Percentiles rank a stretch among this genome's conserved stretches.
phyloP scores from a whole-genome alignment of 2,329 filamentous ascomycete genomes.

The Rutstroemia sp. region DNA sequence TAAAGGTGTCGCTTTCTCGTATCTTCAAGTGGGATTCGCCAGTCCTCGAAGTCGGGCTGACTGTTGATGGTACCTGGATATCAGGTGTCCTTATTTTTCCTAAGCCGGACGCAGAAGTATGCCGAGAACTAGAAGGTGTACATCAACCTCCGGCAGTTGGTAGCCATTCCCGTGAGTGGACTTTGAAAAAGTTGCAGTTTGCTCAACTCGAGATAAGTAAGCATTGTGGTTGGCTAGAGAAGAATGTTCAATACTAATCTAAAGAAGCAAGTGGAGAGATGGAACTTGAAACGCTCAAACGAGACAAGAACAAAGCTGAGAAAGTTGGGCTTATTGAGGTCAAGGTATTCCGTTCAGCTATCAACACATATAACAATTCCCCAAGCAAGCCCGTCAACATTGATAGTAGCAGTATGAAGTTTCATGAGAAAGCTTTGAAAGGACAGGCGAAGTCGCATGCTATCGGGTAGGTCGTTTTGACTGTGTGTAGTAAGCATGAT shows the following conservation, averaged over 20 bases:
- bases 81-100: no score
- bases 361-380: not conserved
- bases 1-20: not conserved
- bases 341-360: not conserved
- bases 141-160: no score
- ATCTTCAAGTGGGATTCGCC: not conserved
- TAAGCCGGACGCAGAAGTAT: not conserved
- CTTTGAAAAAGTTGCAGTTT: not conserved
- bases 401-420: not conserved
- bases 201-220: constrained; percentile 1
- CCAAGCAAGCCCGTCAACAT: no score
- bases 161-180: no score
- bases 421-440: constrained; percentile 7
- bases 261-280: not conserved
- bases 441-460: constrained; percentile 1
- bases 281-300: not conserved
- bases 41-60: not conserved
- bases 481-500: not conserved
- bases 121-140: no score
- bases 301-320: not conserved
- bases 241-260: not conserved
- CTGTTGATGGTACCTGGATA: not conserved
- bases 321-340: constrained; percentile 1
- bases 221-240: no score
- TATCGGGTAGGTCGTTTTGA: not conserved